Conservation (phyloP, 2,329 filamentous ascomycete species). For the Zymoseptoria crescenta region DNA sequence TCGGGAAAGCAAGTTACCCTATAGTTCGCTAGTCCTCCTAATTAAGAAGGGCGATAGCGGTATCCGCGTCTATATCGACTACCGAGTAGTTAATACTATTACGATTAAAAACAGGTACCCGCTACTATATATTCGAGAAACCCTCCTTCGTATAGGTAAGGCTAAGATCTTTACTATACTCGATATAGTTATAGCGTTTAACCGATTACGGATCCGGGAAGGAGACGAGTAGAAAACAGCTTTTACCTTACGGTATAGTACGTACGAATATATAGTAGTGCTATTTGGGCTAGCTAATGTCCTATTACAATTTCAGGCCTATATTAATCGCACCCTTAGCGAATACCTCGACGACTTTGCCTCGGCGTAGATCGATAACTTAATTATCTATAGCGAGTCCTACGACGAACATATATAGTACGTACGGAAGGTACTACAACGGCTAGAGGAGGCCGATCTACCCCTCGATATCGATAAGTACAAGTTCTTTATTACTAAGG, state of each 20-base stretch:
- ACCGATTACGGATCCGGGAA: constrained; percentile 15
- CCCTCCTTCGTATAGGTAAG: constrained; percentile 12
- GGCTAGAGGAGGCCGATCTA: constrained; percentile 15
- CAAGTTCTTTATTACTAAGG: constrained; percentile 16
- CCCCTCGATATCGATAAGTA: constrained; percentile 2
- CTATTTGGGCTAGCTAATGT: constrained; percentile 22
- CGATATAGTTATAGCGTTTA: constrained; percentile 19
- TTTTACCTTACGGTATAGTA: constrained; percentile 9
- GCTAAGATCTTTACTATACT: constrained; percentile 18
- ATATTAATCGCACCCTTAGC: constrained; percentile 21
- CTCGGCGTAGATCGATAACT: constrained; percentile 22
- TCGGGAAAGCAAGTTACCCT: neutral
- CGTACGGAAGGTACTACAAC: constrained; percentile 20
- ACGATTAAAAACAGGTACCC: constrained; percentile 25
- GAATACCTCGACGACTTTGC: constrained; percentile 20
- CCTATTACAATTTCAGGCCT: constrained; percentile 18
- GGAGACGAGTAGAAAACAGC: too few relatives aligned
- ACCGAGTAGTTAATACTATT: constrained; percentile 22
- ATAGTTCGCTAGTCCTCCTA: neutral
- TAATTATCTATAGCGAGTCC: constrained; percentile 24
- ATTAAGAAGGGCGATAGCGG: neutral
- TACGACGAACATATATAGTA: constrained; percentile 20
- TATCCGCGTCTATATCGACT: too few relatives aligned
- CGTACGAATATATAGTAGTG: constrained; percentile 21
- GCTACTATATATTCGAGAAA: constrained; percentile 21